Evolutionary conservation across 2,329 filamentous ascomycete genomes (phyloP), one percentile per base, ranked within the genome.

Genomic region (Teratosphaeria zuluensis): DNA sequence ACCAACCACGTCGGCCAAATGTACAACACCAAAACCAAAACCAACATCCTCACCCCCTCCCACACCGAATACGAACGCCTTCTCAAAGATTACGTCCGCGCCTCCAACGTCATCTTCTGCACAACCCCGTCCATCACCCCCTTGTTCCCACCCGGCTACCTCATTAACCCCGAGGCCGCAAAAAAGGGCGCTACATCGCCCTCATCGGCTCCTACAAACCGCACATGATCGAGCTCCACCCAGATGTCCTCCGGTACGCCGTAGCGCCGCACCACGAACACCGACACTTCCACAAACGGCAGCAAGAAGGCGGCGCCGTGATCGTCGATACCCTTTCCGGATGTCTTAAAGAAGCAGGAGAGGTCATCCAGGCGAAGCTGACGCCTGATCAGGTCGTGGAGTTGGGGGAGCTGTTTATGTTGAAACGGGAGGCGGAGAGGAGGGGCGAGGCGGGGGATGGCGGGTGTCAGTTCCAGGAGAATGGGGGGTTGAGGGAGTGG

Each of bases 51-150:
- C 35, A 92, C 89, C 5, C 85, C 85, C 0, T 79, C 81, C 1
- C 92, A 92, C 64, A 84, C 81, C 58, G 92, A 86, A 64, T 86
- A 84, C 67, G 73, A 77, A 1, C 77, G 89, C 1, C 76, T 94
- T 21, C 74, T 91, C 38, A 86, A 87, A 66, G 82, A 87, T 42
- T 83, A 90, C 55, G 78, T 96, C 55, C 78, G 84, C 42, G 83
- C 82, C 8, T 84, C 89, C 0, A 89, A 94, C 66, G 87, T 89
- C 9, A 88, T 97, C 42, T 94, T 95, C 75, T 92, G 90, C 75
- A 95, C 90, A 64, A 96, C 91, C 1, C 90, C 92, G 0, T 87
- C 85, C 0, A 81, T 80, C 0, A 77, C 81, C 35, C 88, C 89
- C 1, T 76, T 96, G 1, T 97, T 96, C 69, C 88, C 92, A 0